Evolutionary conservation across 2,329 filamentous ascomycete genomes (phyloP).

Genomic region (Pseudocercospora musae): DNA sequence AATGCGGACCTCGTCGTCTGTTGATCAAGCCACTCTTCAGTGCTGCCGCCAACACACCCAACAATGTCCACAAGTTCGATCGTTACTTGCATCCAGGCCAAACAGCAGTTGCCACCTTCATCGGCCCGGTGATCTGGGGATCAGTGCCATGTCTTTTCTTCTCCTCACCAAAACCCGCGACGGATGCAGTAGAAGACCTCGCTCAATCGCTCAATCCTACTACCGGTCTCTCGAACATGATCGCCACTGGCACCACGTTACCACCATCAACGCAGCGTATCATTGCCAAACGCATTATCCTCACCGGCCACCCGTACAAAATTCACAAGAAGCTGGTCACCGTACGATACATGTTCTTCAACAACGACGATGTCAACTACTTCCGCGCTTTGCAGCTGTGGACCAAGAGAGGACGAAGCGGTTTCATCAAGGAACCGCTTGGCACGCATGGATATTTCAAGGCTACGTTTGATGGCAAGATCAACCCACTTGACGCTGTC

Average conservation of each 20-base stretch:
- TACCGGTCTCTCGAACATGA: slow-evolving; percentile 57
- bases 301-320: slow-evolving; percentile 96
- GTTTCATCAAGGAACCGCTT: slow-evolving; percentile 88
- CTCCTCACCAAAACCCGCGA: slow-evolving; percentile 49
- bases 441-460: slow-evolving; percentile 99
- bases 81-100: slow-evolving; percentile 88
- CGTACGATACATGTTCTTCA: slow-evolving; percentile 99
- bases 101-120: slow-evolving; percentile 83
- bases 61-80: slow-evolving; percentile 96
- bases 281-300: slow-evolving; percentile 86
- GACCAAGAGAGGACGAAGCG: slow-evolving; percentile 83
- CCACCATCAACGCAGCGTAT: slow-evolving; percentile 72
- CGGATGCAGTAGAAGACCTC: slow-evolving; percentile 43
- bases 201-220: slow-evolving; percentile 26
- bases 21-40: slow-evolving; percentile 90
- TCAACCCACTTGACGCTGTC: slow-evolving; percentile 92
- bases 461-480: slow-evolving; percentile 91
- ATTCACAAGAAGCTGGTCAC: slow-evolving; percentile 98
- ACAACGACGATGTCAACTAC: slow-evolving; percentile 89
- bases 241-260: slow-evolving; percentile 83
- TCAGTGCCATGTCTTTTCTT: slow-evolving; percentile 88
- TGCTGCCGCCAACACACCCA: slow-evolving; percentile 81
- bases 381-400: slow-evolving; percentile 95
- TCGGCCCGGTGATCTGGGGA: slow-evolving; percentile 89
- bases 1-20: slow-evolving; percentile 84